Base-by-base conservation (phyloP, 1,139 yeast species). In the Hyphopichia fennica region DNA sequence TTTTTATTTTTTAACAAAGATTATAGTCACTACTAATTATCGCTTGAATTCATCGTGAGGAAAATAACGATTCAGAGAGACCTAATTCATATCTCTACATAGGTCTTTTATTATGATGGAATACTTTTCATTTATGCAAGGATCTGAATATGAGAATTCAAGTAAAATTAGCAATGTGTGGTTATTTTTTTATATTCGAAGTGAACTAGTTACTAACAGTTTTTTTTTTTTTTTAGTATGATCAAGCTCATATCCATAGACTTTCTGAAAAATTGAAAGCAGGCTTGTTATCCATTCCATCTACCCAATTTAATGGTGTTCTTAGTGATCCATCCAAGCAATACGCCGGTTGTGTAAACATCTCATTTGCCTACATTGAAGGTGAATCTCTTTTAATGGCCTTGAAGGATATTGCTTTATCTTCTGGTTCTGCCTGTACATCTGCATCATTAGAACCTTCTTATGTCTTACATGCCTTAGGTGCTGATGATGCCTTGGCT, bases 351-450 rank as follows among this genome's bases (percentile, higher is more conserved):
- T 93, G 99, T 74, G 96, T 93, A 44, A 93, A 93, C 63, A 82
- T 93, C 49, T 91, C 98, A 8, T 93, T 93, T 69, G 98, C 98
- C 8, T 93, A 91, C 61, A 87, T 93, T 54, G 99, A 93, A 72
- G 99, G 99, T 54, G 99, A 93, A 69, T 91, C 98, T 0, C 75
- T 93, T 54, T 75, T 93, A 56, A 93, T 93, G 99, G 99, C 99
- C 1, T 79, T 93, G 60, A 91, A 93, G 61, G 99, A 93, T 63
- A 89, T 93, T 60, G 99, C 99, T 0, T 77, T 93, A 52, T 86
- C 96, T 47, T 88, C 96, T 3, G 99, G 99, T 29, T 89, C 97
- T n/a, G 99, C 99, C 3, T 93, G 99, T 75, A 93, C 99, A 6
- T 91, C 98, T 29, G 98, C 99, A 0, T 91, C 98, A 7, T 78